Percentiles rank a stretch among this genome's conserved stretches.
These are phyloP conservation scores for Fusarium setosum DNA, from an alignment of 2,329 filamentous ascomycete genomes.

Conservation along the genomic window DNA sequence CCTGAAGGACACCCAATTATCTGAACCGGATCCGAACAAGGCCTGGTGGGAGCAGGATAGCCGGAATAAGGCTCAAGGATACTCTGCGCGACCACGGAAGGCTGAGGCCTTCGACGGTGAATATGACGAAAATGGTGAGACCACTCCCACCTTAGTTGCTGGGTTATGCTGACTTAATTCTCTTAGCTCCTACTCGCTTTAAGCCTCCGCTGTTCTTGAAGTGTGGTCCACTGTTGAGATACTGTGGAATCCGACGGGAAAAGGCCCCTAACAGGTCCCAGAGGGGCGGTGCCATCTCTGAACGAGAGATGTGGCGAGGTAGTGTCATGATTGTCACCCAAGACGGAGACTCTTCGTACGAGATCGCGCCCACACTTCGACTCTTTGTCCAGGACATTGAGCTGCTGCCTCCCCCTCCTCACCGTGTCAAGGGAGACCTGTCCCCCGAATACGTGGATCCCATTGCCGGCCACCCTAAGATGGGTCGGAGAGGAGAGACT, in stretches of 20 bases:
- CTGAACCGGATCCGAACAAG: conserved; percentile 60
- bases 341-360: conserved; percentile 85
- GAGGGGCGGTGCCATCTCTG: conserved; percentile 46
- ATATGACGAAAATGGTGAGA: conserved; percentile 72
- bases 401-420: conserved; percentile 81
- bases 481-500: conserved; percentile 86
- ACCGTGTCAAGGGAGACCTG: conserved; percentile 72
- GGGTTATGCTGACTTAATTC: conserved; percentile 19
- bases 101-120: conserved; percentile 75
- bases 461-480: conserved; percentile 85
- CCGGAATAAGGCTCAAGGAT: conserved; percentile 59
- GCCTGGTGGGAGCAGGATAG: conserved; percentile 82
- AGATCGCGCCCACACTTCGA: conserved; percentile 80
- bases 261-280: conserved; percentile 50
- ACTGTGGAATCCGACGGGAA: conserved; percentile 83
- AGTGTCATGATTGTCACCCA: conserved; percentile 95
- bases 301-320: conserved; percentile 90
- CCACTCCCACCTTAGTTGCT: background rate
- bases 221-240: conserved; percentile 90
- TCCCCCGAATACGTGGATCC: conserved; percentile 89
- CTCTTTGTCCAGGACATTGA: conserved; percentile 90
- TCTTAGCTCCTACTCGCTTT: conserved; percentile 75
- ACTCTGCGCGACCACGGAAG: conserved; percentile 60
- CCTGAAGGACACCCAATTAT: conserved; percentile 57
- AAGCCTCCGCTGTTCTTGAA: conserved; percentile 86